A percentile compares a stretch with the other conserved stretches of the same genome.
Evolutionary conservation across 129 eudicot genomes (phyloP).

Genomic region (Heracleum sosnowskyi): DNA sequence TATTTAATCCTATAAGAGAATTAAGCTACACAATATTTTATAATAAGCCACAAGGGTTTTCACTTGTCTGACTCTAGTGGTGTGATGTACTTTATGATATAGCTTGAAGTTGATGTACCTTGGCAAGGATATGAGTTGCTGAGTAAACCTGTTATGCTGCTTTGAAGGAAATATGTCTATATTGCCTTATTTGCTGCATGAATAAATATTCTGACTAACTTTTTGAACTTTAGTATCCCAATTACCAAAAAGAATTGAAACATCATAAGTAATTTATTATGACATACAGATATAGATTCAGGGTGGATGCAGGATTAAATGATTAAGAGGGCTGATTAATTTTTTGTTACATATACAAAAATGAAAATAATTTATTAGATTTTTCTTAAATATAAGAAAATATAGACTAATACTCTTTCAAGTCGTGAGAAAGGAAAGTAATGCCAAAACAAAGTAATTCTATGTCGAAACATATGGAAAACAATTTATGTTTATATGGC

Average conservation of each 20-base stretch:
- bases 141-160: background rate
- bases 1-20: background rate
- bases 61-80: background rate
- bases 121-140: background rate
- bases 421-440: background rate
- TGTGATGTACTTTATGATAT: background rate
- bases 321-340: background rate
- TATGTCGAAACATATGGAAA: background rate
- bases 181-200: background rate
- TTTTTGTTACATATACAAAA: too few relatives aligned
- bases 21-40: background rate
- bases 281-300: background rate
- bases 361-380: too few relatives aligned
- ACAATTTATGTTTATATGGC: too few relatives aligned
- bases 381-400: too few relatives aligned
- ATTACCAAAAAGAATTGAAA: background rate
- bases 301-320: background rate
- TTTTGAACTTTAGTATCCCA: background rate
- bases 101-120: background rate
- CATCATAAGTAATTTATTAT: background rate
- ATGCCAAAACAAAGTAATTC: too few relatives aligned
- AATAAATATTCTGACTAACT: background rate
- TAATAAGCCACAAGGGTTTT: background rate
- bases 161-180: background rate
- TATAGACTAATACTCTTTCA: too few relatives aligned